phyloP scores from a whole-genome alignment of 768 basidiomycete genomes.

The Pholiota molesta region DNA sequence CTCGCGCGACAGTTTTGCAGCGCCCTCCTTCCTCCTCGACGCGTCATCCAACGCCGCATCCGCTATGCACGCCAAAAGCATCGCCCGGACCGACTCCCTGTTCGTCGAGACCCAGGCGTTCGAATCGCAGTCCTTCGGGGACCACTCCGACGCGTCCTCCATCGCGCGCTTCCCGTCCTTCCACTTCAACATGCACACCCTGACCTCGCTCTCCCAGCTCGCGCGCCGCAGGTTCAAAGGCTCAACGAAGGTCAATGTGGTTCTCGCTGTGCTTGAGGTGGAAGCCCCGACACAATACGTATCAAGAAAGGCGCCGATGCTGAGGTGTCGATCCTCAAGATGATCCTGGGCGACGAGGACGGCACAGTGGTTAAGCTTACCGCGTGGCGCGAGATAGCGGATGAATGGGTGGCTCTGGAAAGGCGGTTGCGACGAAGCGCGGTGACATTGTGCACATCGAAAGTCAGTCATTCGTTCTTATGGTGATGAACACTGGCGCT shows the following conservation, averaged over 20 bases:
- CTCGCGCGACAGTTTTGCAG: constrained; percentile 17
- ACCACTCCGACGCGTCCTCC: constrained; percentile 69
- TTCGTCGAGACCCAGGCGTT: constrained; percentile 23
- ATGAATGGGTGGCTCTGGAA: constrained; percentile 59
- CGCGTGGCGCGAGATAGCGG: constrained; percentile 79
- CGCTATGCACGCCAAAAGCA: constrained; percentile 18
- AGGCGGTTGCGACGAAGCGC: constrained; percentile 51
- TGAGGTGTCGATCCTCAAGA: constrained; percentile 67
- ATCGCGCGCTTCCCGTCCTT: constrained; percentile 76
- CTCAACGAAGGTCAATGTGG: constrained; percentile 54
- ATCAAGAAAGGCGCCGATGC: constrained; percentile 72
- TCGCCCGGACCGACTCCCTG: constrained; percentile 14
- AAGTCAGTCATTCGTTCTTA: constrained; percentile 46
- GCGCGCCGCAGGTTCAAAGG: constrained; percentile 32
- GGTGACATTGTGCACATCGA: constrained; percentile 76
- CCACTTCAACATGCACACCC: constrained; percentile 66
- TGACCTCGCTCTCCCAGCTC: constrained; percentile 54
- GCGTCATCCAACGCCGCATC: constrained; percentile 20
- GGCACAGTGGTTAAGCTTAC: constrained; percentile 71
- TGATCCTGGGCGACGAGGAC: constrained; percentile 76
- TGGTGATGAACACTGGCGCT: background rate
- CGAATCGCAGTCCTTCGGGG: constrained; percentile 41
- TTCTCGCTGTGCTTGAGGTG: constrained; percentile 73
- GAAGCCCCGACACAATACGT: constrained; percentile 70
- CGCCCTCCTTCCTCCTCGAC: constrained; percentile 33